phyloP scores from a whole-genome alignment of 83 land plant genomes.

The Picea mariana region DNA sequence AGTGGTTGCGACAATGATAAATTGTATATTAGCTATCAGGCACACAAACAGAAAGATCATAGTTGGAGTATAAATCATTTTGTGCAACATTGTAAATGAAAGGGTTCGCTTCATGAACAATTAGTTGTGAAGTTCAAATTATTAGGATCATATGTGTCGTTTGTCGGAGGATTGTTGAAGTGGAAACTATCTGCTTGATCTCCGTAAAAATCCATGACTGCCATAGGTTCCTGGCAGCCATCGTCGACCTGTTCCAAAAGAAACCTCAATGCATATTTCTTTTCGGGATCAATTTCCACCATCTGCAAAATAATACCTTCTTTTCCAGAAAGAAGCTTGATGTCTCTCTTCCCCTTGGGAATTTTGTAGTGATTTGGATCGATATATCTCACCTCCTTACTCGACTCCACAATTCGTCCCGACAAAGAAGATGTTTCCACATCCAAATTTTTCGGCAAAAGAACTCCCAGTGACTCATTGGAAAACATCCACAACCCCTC shows the following conservation, averaged over 20 bases:
- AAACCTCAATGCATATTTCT: slow-evolving; percentile 48
- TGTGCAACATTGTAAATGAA: too few relatives aligned
- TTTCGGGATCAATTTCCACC: slow-evolving; percentile 54
- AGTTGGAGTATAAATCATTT: too few relatives aligned
- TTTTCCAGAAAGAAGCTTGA: slow-evolving; percentile 69
- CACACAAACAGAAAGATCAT: too few relatives aligned
- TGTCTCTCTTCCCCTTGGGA: slow-evolving; percentile 62
- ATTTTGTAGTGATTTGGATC: slow-evolving; percentile 37
- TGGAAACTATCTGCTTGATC: slow-evolving; percentile 45
- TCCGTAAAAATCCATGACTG: slow-evolving; percentile 67
- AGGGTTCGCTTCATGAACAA: too few relatives aligned
- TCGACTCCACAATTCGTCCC: too few relatives aligned
- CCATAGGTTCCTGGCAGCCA: slow-evolving; percentile 56
- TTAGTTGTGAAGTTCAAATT: slow-evolving; percentile 42
- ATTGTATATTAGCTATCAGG: too few relatives aligned
- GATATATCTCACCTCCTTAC: too few relatives aligned
- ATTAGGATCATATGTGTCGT: slow-evolving; percentile 30
- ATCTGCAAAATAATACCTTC: slow-evolving; percentile 76
- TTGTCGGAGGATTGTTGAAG: slow-evolving; percentile 15
- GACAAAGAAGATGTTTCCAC: too few relatives aligned
- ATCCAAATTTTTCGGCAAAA: slow-evolving; percentile 15
- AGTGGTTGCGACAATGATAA: too few relatives aligned
- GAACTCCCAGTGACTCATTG: slow-evolving; percentile 52
- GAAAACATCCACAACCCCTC: slow-evolving; percentile 19
- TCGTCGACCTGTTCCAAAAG: slow-evolving; percentile 51